phyloP scores from a whole-genome alignment of 257 asterid species.

The Verbascum thapsus region DNA sequence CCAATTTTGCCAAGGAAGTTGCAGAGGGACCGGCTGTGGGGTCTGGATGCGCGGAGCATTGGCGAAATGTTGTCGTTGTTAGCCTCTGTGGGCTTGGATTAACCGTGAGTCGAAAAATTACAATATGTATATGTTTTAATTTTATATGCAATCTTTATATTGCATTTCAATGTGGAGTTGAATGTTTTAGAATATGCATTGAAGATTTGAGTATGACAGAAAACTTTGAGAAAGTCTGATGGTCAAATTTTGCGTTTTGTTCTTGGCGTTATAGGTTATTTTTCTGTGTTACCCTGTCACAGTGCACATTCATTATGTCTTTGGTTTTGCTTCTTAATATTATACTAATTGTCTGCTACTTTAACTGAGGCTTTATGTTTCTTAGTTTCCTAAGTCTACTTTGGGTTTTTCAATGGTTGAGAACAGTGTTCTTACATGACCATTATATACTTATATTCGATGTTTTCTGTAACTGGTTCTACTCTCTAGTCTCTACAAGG shows the following conservation, averaged over 20 bases:
- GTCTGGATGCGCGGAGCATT: constrained; percentile 69
- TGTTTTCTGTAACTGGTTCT: constrained; percentile 12
- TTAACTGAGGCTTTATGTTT: constrained; percentile 4
- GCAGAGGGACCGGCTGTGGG: constrained; percentile 45
- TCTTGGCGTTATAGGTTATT: constrained; percentile 14
- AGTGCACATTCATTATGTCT: background rate
- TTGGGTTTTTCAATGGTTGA: background rate
- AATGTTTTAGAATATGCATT: no score
- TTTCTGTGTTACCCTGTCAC: constrained; percentile 2
- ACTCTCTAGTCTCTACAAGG: constrained; percentile 1
- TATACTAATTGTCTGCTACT: constrained; percentile 8
- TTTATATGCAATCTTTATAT: background rate
- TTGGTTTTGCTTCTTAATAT: constrained; percentile 9
- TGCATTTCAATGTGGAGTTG: constrained; percentile 14
- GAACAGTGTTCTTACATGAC: background rate
- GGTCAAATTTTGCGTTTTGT: background rate
- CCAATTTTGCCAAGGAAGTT: constrained; percentile 58
- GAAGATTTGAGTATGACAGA: background rate
- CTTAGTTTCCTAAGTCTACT: background rate
- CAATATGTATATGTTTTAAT: background rate
- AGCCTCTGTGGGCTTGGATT: constrained; percentile 85
- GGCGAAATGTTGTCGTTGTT: constrained; percentile 75
- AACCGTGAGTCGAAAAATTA: constrained; percentile 48
- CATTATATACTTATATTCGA: background rate
- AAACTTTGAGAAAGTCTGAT: constrained; percentile 12